Percentiles rank a stretch among this genome's conserved stretches.
Evolutionary conservation across 1,139 yeast species (phyloP).

Genomic region (Taphrina wiesneri): DNA sequence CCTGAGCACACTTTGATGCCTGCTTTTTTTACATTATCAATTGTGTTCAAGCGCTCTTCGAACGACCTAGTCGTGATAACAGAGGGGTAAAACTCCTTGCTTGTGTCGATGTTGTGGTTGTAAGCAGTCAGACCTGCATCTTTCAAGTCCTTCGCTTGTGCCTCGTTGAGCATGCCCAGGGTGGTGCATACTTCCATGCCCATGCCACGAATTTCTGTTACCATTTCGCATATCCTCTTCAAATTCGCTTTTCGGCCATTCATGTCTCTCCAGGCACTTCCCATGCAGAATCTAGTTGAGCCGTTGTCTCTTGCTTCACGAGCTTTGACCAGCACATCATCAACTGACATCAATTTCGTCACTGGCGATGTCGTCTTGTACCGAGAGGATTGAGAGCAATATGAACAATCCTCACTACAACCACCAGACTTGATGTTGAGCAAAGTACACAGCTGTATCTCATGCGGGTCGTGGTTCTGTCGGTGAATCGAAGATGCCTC

Average conservation of each 20-base stretch:
- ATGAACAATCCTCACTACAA: constrained; percentile 77
- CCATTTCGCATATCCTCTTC: constrained; percentile 65
- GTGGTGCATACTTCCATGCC: constrained; percentile 80
- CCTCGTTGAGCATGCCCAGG: constrained; percentile 68
- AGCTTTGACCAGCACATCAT: constrained; percentile 65
- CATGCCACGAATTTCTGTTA: constrained; percentile 61
- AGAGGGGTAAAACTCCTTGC: constrained; percentile 71
- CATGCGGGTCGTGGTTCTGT: constrained; percentile 63
- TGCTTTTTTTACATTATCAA: constrained; percentile 62
- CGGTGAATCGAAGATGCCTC: constrained; percentile 64
- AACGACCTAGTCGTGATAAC: constrained; percentile 68
- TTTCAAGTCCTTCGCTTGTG: constrained; percentile 61
- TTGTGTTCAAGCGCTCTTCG: constrained; percentile 69
- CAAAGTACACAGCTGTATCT: constrained; percentile 74
- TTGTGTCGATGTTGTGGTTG: constrained; percentile 78
- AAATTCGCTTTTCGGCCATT: constrained; percentile 70
- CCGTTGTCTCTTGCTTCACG: constrained; percentile 67
- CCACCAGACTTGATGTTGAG: constrained; percentile 78
- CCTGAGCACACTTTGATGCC: constrained; percentile 78
- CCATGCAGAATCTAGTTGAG: constrained; percentile 78
- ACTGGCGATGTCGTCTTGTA: constrained; percentile 71
- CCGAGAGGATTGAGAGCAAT: constrained; percentile 73
- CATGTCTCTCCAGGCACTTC: constrained; percentile 90
- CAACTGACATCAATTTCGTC: constrained; percentile 61
- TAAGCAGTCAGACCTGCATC: constrained; percentile 78